These are phyloP conservation scores for Mimosa bimucronata DNA, from an alignment of 306 rosid species.

Conservation along the genomic window DNA sequence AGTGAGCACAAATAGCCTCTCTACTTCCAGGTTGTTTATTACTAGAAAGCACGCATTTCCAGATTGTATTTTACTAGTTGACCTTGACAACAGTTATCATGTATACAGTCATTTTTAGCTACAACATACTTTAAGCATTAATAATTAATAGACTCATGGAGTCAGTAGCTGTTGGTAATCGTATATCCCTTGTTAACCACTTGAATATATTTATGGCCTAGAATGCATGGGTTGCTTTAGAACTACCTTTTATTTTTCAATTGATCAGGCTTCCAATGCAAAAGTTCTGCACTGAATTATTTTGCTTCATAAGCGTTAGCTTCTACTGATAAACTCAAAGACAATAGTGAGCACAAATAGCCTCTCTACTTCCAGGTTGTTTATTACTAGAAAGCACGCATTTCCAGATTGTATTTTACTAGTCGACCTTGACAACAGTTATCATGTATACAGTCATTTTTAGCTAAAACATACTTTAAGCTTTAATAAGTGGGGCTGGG, in stretches of 20 bases:
- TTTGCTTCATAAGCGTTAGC: too few species aligned
- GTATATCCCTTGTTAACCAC: neutral
- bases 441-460: neutral
- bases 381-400: neutral
- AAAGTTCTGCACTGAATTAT: too few species aligned
- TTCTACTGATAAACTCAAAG: too few species aligned
- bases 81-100: constrained; percentile 2
- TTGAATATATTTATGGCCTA: neutral
- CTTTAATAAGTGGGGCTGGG: constrained; percentile 4
- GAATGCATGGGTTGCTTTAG: constrained; percentile 3
- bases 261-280: too few species aligned
- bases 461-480: constrained; percentile 6
- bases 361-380: too few species aligned
- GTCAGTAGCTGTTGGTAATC: neutral
- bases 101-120: neutral
- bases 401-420: constrained; percentile 16
- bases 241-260: neutral
- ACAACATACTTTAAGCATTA: too few species aligned
- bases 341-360: too few species aligned
- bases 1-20: too few species aligned
- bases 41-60: constrained; percentile 7
- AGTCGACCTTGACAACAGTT: constrained; percentile 1
- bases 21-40: too few species aligned
- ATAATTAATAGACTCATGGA: neutral
- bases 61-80: neutral